Percentiles rank a stretch among this genome's conserved stretches.
These are phyloP conservation scores for Alternaria ventricosa DNA, from an alignment of 2,329 filamentous ascomycete species.

Conservation along the genomic window DNA sequence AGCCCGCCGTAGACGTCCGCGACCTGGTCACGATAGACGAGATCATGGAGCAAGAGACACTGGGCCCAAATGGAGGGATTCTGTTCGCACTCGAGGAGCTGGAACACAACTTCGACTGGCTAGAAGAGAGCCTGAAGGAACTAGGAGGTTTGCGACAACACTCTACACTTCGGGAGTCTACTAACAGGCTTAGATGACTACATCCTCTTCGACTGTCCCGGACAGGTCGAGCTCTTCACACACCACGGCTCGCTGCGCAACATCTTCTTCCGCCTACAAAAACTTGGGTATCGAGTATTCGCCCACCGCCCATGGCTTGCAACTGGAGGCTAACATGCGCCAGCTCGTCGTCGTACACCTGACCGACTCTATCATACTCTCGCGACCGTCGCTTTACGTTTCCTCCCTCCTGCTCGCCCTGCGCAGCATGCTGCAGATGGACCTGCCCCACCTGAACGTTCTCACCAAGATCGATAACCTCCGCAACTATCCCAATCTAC, in stretches of 20 bases:
- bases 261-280: conserved; percentile 89
- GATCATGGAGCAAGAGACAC: conserved; percentile 87
- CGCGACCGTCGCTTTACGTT: conserved; percentile 91
- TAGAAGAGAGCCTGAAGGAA: conserved; percentile 79
- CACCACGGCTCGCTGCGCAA: conserved; percentile 91
- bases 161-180: not conserved
- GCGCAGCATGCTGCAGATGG: conserved; percentile 97
- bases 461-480: conserved; percentile 98
- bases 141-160: conserved; percentile 62
- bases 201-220: conserved; percentile 92
- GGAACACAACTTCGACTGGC: conserved; percentile 92
- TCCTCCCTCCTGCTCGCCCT: conserved; percentile 92
- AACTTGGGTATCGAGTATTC: conserved; percentile 87
- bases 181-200: conserved; percentile 72
- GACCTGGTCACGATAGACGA: conserved; percentile 89
- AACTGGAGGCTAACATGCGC: conserved; percentile 29
- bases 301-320: conserved; percentile 30
- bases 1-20: conserved; percentile 88
- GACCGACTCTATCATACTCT: conserved; percentile 91
- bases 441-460: conserved; percentile 93
- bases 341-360: conserved; percentile 93
- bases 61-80: conserved; percentile 92
- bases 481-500: conserved; percentile 79
- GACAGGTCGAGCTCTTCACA: conserved; percentile 96
- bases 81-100: conserved; percentile 94